These are phyloP conservation scores for Capsicum pubescens DNA, from an alignment of 257 asterid species.

Conservation along the genomic window DNA sequence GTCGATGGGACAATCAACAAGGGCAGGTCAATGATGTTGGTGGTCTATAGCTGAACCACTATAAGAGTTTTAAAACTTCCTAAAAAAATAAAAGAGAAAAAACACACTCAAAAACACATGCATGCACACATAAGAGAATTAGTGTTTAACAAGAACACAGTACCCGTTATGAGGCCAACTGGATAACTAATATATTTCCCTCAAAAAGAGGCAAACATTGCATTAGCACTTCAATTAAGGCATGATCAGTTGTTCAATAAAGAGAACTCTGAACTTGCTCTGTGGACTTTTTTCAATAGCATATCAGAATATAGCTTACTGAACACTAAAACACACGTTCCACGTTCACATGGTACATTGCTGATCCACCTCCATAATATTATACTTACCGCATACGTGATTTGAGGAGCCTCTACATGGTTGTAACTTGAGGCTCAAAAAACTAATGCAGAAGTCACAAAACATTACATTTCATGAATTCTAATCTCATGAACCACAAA, in stretches of 20 bases:
- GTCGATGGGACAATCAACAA: no score
- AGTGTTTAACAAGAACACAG: not conserved
- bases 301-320: not conserved
- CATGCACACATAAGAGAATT: not conserved
- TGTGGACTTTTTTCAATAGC: not conserved
- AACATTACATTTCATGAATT: not conserved
- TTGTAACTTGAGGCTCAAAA: not conserved
- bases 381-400: not conserved
- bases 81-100: not conserved
- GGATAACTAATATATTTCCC: not conserved
- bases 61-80: not conserved
- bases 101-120: not conserved
- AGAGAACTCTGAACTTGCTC: not conserved
- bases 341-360: no score
- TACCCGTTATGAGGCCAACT: not conserved
- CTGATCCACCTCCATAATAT: not conserved
- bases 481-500: no score
- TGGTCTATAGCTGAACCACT: not conserved
- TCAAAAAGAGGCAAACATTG: not conserved
- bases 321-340: not conserved
- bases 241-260: not conserved
- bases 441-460: not conserved
- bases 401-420: not conserved
- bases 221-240: not conserved
- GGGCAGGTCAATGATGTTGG: not conserved